Evolutionary conservation across 306 rosid species (phyloP).

Genomic region (Prosopis cineraria): DNA sequence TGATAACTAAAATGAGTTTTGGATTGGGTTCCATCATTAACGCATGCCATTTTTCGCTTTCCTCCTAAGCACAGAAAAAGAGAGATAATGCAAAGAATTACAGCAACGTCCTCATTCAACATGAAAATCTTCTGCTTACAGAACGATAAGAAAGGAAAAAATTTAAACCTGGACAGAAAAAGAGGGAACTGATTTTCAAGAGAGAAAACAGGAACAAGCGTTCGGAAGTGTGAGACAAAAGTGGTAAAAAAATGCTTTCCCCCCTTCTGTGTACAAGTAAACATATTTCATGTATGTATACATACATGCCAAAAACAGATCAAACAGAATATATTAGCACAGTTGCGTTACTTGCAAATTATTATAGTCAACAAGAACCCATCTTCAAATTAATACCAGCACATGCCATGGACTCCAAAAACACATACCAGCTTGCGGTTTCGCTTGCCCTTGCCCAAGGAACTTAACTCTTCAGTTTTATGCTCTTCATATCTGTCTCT

Average conservation of each 20-base stretch:
- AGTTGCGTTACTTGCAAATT: slow-evolving; percentile 14
- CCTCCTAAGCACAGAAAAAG: background rate
- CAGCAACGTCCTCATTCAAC: background rate
- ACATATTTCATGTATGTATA: background rate
- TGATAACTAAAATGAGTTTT: background rate
- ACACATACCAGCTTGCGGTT: slow-evolving; percentile 83
- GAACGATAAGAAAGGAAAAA: background rate
- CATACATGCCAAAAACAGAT: slow-evolving; percentile 13
- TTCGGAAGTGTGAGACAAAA: background rate
- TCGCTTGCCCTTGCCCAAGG: slow-evolving; percentile 96
- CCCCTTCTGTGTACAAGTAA: background rate
- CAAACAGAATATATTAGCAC: slow-evolving; percentile 18
- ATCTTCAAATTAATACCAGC: slow-evolving; percentile 8
- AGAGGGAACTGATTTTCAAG: background rate
- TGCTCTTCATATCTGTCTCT: slow-evolving; percentile 85
- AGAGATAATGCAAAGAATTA: slow-evolving; percentile 10
- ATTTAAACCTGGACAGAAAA: background rate
- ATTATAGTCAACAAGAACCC: slow-evolving; percentile 22
- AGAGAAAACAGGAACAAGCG: background rate
- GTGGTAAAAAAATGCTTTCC: background rate
- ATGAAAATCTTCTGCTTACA: background rate
- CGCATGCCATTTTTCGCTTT: background rate
- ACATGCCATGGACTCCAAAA: slow-evolving; percentile 14
- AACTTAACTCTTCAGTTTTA: slow-evolving; percentile 82
- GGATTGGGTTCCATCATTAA: background rate